These are phyloP conservation scores for Globisporangium nodosum DNA, from an alignment of 352 stramenopile genomes.

Conservation along the genomic window DNA sequence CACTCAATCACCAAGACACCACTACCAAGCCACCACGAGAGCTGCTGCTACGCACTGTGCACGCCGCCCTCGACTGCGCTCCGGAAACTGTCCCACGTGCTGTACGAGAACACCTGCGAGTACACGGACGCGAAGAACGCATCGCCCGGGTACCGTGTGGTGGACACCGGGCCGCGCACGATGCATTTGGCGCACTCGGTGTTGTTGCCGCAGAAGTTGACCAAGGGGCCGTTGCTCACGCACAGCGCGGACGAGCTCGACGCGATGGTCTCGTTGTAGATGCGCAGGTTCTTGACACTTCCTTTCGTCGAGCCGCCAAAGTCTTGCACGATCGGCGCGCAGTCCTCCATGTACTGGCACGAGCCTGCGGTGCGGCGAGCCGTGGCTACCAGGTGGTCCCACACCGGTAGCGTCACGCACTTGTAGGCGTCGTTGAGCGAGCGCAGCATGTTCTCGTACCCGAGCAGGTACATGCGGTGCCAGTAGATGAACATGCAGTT, in stretches of 20 bases:
- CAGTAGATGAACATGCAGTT: constrained; percentile 74
- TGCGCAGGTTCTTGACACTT: constrained; percentile 10
- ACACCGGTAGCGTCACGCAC: constrained; percentile 62
- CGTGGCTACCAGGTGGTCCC: constrained; percentile 37
- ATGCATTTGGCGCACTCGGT: constrained; percentile 33
- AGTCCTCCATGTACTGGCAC: constrained; percentile 31
- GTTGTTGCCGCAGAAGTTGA: constrained; percentile 40
- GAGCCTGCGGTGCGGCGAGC: constrained; percentile 12
- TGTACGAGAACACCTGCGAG: constrained; percentile 36
- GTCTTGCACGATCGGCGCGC: constrained; percentile 27
- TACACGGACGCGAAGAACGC: constrained; percentile 36
- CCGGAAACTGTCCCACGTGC: constrained; percentile 19
- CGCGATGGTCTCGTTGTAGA: constrained; percentile 21
- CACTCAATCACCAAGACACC: not conserved
- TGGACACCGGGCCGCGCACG: constrained; percentile 13
- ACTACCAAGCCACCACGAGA: not conserved
- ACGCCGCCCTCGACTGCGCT: constrained; percentile 30
- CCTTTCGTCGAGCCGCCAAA: constrained; percentile 23
- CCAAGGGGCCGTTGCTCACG: constrained; percentile 19
- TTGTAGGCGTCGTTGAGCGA: constrained; percentile 27
- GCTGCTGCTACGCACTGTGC: constrained; percentile 32
- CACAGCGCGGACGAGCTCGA: constrained; percentile 18
- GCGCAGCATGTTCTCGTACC: constrained; percentile 73
- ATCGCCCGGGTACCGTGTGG: constrained; percentile 21
- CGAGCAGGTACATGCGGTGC: constrained; percentile 57